Conservation (phyloP, 345 rosid species). For the Cardiospermum halicacabum region DNA sequence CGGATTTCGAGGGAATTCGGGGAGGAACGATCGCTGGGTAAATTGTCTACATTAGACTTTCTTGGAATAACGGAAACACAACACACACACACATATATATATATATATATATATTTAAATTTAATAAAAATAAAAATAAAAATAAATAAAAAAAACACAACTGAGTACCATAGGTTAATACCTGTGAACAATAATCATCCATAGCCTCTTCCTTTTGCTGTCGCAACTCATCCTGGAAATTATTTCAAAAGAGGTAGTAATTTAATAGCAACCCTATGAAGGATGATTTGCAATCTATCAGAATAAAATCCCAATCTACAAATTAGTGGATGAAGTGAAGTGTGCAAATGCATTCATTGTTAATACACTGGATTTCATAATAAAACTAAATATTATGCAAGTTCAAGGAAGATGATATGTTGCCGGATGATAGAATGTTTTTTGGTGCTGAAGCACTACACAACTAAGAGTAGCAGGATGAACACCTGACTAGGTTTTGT, state of each 20-base stretch:
- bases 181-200: conserved; percentile 97
- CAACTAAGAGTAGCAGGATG: background rate
- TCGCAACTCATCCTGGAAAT: conserved; percentile 67
- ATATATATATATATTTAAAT: too few relatives aligned
- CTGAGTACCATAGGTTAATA: conserved; percentile 23
- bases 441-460: background rate
- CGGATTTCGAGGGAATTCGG: background rate
- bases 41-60: background rate
- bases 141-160: too few relatives aligned
- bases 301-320: background rate
- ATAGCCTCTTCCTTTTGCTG: conserved; percentile 91
- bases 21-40: background rate
- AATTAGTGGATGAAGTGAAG: background rate
- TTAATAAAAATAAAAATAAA: too few relatives aligned
- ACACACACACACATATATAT: too few relatives aligned
- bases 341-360: background rate
- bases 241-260: background rate
- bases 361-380: background rate
- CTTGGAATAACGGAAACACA: background rate
- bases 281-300: background rate
- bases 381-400: background rate
- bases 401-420: background rate
- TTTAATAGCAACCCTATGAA: background rate
- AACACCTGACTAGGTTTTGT: conserved; percentile 83
- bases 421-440: background rate